These are phyloP conservation scores for Neopestalotiopsis clavispora DNA, from an alignment of 2,329 filamentous ascomycete genomes.

Conservation along the genomic window DNA sequence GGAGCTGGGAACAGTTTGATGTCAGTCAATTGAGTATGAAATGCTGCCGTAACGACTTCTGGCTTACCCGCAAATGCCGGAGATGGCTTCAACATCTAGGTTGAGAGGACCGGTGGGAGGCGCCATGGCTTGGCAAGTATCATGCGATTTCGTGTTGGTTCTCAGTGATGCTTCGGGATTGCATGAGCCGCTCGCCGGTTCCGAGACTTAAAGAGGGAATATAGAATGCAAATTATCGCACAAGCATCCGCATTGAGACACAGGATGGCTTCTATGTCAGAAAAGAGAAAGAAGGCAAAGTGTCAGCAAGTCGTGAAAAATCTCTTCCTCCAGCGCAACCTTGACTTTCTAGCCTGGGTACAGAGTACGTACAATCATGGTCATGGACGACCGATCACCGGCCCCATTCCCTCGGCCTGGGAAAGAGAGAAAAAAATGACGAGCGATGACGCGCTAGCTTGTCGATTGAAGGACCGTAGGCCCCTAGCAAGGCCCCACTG, in stretches of 20 bases:
- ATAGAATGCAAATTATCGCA: neutral
- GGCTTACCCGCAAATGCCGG: slow-evolving; percentile 81
- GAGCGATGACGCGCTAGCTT: neutral
- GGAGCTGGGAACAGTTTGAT: slow-evolving; percentile 58
- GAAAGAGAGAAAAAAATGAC: slow-evolving; percentile 5
- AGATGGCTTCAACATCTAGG: slow-evolving; percentile 85
- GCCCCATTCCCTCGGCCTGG: neutral
- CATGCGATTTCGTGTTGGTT: neutral
- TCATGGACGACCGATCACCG: slow-evolving; percentile 6
- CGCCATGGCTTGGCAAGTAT: slow-evolving; percentile 44
- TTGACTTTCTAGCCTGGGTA: neutral
- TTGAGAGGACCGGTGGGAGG: slow-evolving; percentile 60
- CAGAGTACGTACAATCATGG: neutral
- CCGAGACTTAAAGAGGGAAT: neutral
- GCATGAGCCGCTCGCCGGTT: neutral
- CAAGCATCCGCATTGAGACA: neutral
- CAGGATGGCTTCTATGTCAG: neutral
- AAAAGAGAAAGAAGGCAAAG: neutral
- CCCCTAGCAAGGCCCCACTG: neutral
- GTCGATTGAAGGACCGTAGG: neutral
- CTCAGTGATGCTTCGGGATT: neutral
- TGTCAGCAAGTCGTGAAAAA: slow-evolving; percentile 6
- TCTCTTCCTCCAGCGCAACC: slow-evolving; percentile 2
- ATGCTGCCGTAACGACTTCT: neutral
- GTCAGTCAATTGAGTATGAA: neutral